phyloP scores from a whole-genome alignment of 164 flowering plant species.

The Macadamia tetraphylla region DNA sequence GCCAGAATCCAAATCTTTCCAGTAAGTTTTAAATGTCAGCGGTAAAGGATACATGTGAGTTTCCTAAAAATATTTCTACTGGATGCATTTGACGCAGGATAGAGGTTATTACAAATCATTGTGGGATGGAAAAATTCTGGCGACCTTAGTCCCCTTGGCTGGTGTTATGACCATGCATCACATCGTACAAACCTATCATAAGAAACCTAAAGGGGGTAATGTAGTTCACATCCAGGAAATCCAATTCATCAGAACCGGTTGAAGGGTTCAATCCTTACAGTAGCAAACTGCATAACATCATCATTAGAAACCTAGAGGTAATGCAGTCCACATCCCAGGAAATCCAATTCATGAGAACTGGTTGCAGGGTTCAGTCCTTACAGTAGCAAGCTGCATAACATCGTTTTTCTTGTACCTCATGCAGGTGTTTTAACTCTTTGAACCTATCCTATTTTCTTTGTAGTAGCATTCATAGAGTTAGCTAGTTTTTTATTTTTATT shows the following conservation, averaged over 20 bases:
- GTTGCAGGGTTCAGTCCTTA: conserved; percentile 74
- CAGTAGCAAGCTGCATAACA: conserved; percentile 62
- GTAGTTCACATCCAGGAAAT: conserved; percentile 34
- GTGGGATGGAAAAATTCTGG: conserved; percentile 64
- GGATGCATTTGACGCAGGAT: conserved; percentile 27
- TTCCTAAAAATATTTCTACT: background rate
- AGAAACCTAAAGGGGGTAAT: conserved; percentile 33
- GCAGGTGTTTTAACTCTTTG: conserved; percentile 46
- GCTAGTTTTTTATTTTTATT: too few relatives aligned
- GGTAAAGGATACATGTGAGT: conserved; percentile 26
- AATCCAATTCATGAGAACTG: conserved; percentile 41
- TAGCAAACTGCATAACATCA: conserved; percentile 57
- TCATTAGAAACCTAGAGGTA: conserved; percentile 31
- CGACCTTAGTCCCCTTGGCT: conserved; percentile 65
- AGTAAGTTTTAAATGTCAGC: conserved; percentile 40
- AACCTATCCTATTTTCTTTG: background rate
- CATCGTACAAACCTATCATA: conserved; percentile 52
- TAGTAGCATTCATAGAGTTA: too few relatives aligned
- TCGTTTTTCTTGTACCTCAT: conserved; percentile 74
- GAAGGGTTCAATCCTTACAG: conserved; percentile 65
- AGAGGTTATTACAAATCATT: conserved; percentile 40
- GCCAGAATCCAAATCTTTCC: too few relatives aligned
- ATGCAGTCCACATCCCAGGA: conserved; percentile 41
- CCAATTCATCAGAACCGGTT: conserved; percentile 54
- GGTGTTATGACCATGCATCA: conserved; percentile 62